Base-by-base conservation (phyloP, 202 grass and related monocot species). In the Hordeum pubiflorum region DNA sequence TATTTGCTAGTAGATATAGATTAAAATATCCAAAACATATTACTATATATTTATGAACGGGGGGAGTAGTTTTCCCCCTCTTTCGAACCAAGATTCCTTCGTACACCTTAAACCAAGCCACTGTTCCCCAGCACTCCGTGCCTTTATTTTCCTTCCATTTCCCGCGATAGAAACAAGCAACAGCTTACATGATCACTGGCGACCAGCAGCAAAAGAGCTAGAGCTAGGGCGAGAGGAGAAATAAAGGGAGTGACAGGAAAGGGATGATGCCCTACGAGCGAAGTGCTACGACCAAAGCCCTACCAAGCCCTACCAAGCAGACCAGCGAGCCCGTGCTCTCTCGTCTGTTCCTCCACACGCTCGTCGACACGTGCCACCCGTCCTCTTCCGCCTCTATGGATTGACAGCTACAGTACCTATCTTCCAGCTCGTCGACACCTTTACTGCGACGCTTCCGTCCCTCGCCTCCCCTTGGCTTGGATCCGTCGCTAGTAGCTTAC, bases 141-240 rank as follows among this genome's bases (percentile, higher is more conserved):
- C 58, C 18, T 58, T 44, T 57, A 69, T 23, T 81, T 59, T 81
- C 21, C 15, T 17, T 57, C 58, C 70, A 23, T 81, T 59, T 81
- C 20, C 22, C 15, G 10, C 57, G 36, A 71, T 81, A 81, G 70
- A 81, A 81, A 43, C 79, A 72, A 81, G 54, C 48, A 61, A 61
- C 13, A 29, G 24, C 9, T 11, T 10, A 40, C 39, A 40, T 11
- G 58, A 6, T 36, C n/a, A 33, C 71, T 56, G 15, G 7, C 27
- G n/a, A 24, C 26, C 54, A 59, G 66, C 58, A 66, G 72, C 22
- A 58, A 39, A 75, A 14, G 24, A 29, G 41, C 11, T 44, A 13
- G 1, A 5, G 57, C 7, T 21, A 22, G 20, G 22, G 55, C 22
- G 58, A 41, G 40, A 41, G 10, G 40, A 12, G 37, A 38, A 9